A percentile compares a stretch with the other conserved stretches of the same genome.
Evolutionary conservation across 1,139 yeast genomes (phyloP).

Genomic region (Nematodospora anomalae): DNA sequence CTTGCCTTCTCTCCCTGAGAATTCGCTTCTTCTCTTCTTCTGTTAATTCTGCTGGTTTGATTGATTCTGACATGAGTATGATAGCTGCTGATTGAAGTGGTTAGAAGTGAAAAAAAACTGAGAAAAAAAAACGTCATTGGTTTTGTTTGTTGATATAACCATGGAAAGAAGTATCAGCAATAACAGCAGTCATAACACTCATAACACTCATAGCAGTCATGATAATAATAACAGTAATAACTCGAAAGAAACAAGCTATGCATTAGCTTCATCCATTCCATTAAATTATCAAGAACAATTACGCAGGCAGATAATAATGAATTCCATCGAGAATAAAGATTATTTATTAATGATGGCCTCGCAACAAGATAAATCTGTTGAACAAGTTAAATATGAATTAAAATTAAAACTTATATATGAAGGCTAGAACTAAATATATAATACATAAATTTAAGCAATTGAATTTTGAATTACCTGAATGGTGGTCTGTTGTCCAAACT

Average conservation of each 20-base stretch:
- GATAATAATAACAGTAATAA: too few species aligned
- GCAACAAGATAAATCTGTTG: slow-evolving; percentile 45
- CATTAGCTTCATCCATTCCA: slow-evolving; percentile 7
- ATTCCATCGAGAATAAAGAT: slow-evolving; percentile 45
- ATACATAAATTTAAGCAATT: background rate
- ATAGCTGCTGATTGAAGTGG: slow-evolving; percentile 8
- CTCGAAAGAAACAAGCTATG: background rate
- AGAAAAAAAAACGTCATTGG: background rate
- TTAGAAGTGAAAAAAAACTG: background rate
- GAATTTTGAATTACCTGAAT: slow-evolving; percentile 18
- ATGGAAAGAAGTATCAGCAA: too few species aligned
- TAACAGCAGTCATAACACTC: too few species aligned
- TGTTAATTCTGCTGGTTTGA: slow-evolving; percentile 33
- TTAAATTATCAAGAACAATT: slow-evolving; percentile 39
- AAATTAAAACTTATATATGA: slow-evolving; percentile 20
- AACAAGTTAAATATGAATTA: slow-evolving; percentile 44
- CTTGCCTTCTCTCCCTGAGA: slow-evolving; percentile 68
- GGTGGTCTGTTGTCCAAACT: slow-evolving; percentile 22
- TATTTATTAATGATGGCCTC: slow-evolving; percentile 44
- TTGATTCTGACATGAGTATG: slow-evolving; percentile 11
- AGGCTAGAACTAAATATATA: slow-evolving; percentile 5
- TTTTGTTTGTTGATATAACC: background rate
- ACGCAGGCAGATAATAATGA: slow-evolving; percentile 39
- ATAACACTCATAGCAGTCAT: too few species aligned
- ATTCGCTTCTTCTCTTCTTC: slow-evolving; percentile 65